A percentile compares a stretch with the other conserved stretches of the same genome.
Evolutionary conservation across 352 stramenopile genomes (phyloP).

Genomic region (Globisporangium megalacanthum): DNA sequence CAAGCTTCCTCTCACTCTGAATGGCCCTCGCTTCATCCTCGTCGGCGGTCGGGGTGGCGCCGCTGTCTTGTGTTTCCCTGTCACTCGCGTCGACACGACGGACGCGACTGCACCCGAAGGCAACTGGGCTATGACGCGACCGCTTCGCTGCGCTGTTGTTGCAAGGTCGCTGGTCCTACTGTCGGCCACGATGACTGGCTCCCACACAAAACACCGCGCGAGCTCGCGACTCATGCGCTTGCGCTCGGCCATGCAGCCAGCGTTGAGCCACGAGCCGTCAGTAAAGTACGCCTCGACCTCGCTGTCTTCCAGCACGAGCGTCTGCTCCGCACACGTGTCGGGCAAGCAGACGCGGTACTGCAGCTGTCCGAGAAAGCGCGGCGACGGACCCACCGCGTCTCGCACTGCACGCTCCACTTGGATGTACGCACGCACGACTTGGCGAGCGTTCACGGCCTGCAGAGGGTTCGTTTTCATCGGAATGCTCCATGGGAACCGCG

Average conservation of each 20-base stretch:
- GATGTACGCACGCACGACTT: constrained; percentile 40
- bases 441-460: constrained; percentile 30
- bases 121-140: constrained; percentile 25
- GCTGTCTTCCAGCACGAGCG: constrained; percentile 30
- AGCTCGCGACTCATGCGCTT: constrained; percentile 21
- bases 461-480: constrained; percentile 28
- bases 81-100: constrained; percentile 6
- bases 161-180: neutral
- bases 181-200: neutral
- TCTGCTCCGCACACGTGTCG: constrained; percentile 47
- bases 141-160: neutral
- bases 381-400: constrained; percentile 1
- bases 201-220: constrained; percentile 29
- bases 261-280: constrained; percentile 28
- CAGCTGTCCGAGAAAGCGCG: constrained; percentile 9
- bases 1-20: constrained; percentile 15
- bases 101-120: constrained; percentile 22
- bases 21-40: constrained; percentile 22
- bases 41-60: neutral
- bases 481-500: constrained; percentile 40
- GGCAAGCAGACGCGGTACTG: constrained; percentile 43
- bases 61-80: constrained; percentile 9
- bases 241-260: constrained; percentile 7
- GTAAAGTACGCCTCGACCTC: constrained; percentile 54
- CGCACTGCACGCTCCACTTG: constrained; percentile 43